These are phyloP conservation scores for Ananas comosus DNA, from an alignment of 176 grass and related monocot genomes.

Conservation along the genomic window DNA sequence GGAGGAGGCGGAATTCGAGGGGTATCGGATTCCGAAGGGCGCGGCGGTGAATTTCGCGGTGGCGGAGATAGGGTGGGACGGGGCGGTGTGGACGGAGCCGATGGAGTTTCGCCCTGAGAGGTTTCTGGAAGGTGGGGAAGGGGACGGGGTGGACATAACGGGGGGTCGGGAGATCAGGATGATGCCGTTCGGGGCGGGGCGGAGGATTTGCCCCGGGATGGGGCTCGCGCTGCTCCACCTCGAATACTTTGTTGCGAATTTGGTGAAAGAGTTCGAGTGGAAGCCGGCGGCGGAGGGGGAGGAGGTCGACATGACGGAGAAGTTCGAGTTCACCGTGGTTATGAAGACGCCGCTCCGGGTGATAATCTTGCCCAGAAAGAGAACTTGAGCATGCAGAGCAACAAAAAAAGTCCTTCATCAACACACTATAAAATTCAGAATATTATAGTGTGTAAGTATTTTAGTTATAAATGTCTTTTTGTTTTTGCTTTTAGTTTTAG, in stretches of 20 bases:
- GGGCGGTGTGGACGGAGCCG: constrained; percentile 19
- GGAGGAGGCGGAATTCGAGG: constrained; percentile 8
- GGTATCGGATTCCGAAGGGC: constrained; percentile 15
- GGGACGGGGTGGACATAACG: constrained; percentile 23
- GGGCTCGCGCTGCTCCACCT: no score
- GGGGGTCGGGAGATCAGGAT: constrained; percentile 27
- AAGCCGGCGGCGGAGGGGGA: no score
- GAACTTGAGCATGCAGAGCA: no score
- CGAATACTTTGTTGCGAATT: no score
- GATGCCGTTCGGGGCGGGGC: constrained; percentile 17
- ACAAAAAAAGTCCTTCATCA: no score
- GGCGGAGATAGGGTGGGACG: constrained; percentile 20
- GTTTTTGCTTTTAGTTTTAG: no score
- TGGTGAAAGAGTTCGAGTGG: no score
- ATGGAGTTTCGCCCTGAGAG: constrained; percentile 23
- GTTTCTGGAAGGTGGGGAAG: constrained; percentile 25
- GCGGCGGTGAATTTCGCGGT: constrained; percentile 14
- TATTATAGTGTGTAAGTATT: no score
- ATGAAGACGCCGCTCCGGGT: constrained; percentile 19
- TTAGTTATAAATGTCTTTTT: no score
- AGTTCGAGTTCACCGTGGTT: not conserved
- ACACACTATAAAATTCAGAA: no score
- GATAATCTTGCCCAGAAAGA: not conserved
- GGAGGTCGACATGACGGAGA: no score
- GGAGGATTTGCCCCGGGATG: no score